A percentile compares a stretch with the other conserved stretches of the same genome.
Conservation (phyloP, 371 early-diverging fungal species). For the Rhizomucor pusillus region DNA sequence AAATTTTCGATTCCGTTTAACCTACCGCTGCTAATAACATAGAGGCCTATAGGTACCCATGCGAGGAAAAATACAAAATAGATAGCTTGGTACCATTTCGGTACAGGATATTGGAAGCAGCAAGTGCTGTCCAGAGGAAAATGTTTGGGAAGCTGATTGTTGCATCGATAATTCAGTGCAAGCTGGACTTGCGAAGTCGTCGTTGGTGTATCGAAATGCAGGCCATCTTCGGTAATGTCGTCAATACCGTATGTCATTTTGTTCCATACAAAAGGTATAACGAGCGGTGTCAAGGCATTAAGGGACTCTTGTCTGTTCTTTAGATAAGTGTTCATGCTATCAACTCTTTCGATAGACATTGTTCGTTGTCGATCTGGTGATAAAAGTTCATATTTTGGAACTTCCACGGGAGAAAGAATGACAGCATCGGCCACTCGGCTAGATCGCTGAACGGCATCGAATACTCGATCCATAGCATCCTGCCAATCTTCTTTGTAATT, state of each 20-base stretch:
- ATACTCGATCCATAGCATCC: conserved; percentile 37
- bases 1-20: not conserved
- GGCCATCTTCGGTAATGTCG: conserved; percentile 56
- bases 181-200: conserved; percentile 53
- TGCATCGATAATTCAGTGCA: conserved; percentile 64
- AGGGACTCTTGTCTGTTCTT: conserved; percentile 9
- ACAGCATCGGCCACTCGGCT: conserved; percentile 32
- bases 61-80: conserved; percentile 40
- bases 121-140: conserved; percentile 57
- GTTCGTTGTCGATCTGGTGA: conserved; percentile 33
- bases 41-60: conserved; percentile 42
- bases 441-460: conserved; percentile 20
- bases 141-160: conserved; percentile 40
- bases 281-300: conserved; percentile 25
- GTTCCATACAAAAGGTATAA: conserved; percentile 54
- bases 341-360: conserved; percentile 41
- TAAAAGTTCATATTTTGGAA: conserved; percentile 29
- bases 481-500: conserved; percentile 48
- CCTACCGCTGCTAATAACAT: conserved; percentile 27
- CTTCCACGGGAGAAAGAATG: conserved; percentile 38
- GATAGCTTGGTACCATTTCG: conserved; percentile 41
- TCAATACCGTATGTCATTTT: conserved; percentile 32
- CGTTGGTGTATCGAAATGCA: conserved; percentile 52
- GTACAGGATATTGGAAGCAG: conserved; percentile 58
- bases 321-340: conserved; percentile 58